Conservation (phyloP, 2,329 filamentous ascomycete species). For the Capronia epimyces region DNA sequence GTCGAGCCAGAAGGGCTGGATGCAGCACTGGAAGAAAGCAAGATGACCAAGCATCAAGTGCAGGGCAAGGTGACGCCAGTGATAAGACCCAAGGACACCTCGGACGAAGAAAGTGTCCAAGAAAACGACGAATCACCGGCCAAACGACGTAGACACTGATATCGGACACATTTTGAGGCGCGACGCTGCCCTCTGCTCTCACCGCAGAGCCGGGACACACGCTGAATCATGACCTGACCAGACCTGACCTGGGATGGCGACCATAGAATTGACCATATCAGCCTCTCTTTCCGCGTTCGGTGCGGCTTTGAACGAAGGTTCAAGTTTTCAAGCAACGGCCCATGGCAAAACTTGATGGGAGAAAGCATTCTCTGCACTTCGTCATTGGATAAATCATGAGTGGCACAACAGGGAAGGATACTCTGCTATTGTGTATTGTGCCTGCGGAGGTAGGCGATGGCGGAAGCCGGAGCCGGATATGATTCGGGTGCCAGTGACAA, state of each 20-base stretch:
- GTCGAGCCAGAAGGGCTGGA: slow-evolving; percentile 43
- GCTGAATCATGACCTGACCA: no score
- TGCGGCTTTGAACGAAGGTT: no score
- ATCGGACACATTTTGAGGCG: not conserved
- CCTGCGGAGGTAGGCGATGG: no score
- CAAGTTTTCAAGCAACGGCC: no score
- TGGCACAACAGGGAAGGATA: no score
- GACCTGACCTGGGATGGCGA: no score
- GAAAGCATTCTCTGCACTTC: slow-evolving; percentile 8
- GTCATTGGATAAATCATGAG: not conserved
- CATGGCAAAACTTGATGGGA: slow-evolving; percentile 8
- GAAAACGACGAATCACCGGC: slow-evolving; percentile 16
- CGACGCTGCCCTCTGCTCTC: no score
- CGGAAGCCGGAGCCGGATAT: no score
- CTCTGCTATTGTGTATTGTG: no score
- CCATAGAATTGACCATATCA: no score
- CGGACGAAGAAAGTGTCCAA: slow-evolving; percentile 15
- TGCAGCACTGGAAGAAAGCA: slow-evolving; percentile 17
- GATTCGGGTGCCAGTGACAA: no score
- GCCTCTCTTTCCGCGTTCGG: no score
- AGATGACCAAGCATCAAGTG: slow-evolving; percentile 24
- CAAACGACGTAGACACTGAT: slow-evolving; percentile 19
- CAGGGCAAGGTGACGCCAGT: slow-evolving; percentile 21
- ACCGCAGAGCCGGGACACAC: not conserved
- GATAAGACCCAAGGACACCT: not conserved